Conservation (phyloP, 139 green algal genomes). For the Chlamydomonas incerta region DNA sequence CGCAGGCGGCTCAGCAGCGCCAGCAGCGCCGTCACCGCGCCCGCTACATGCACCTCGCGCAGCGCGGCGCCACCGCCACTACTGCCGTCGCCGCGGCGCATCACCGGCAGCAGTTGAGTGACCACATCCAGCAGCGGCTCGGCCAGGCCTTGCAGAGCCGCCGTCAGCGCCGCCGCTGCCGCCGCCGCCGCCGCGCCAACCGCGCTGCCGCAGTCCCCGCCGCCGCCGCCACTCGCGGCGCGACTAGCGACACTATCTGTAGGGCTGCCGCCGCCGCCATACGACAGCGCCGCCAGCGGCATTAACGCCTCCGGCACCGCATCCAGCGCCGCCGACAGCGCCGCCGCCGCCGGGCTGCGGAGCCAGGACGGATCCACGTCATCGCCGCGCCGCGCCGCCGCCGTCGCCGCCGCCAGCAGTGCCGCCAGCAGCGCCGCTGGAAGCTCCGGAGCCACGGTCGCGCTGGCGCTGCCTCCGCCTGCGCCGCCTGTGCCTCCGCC, state of each 20-base stretch:
- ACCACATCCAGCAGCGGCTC: not conserved
- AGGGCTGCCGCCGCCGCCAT: no score
- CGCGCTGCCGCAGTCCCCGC: not conserved
- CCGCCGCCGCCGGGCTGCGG: not conserved
- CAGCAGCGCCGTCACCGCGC: slow-evolving; percentile 7
- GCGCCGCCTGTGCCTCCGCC: not conserved
- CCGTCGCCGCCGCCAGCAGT: not conserved
- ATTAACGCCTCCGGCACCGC: not conserved
- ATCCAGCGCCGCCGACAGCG: slow-evolving; percentile 19
- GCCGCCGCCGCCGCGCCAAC: not conserved
- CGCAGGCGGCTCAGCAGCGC: not conserved
- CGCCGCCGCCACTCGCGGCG: not conserved
- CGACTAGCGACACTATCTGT: not conserved
- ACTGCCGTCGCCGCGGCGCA: no score
- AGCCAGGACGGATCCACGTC: not conserved
- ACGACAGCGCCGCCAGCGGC: not conserved
- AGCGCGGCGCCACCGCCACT: not conserved
- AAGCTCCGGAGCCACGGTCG: not conserved
- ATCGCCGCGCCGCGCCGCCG: not conserved
- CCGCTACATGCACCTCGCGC: not conserved
- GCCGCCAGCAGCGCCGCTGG: not conserved
- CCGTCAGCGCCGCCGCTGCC: not conserved
- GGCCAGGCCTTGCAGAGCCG: not conserved
- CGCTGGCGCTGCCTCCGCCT: not conserved
- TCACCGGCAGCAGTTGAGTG: not conserved